Percentiles rank a stretch among this genome's conserved stretches.
phyloP scores from a whole-genome alignment of 345 rosid genomes.

The Cardiospermum halicacabum region DNA sequence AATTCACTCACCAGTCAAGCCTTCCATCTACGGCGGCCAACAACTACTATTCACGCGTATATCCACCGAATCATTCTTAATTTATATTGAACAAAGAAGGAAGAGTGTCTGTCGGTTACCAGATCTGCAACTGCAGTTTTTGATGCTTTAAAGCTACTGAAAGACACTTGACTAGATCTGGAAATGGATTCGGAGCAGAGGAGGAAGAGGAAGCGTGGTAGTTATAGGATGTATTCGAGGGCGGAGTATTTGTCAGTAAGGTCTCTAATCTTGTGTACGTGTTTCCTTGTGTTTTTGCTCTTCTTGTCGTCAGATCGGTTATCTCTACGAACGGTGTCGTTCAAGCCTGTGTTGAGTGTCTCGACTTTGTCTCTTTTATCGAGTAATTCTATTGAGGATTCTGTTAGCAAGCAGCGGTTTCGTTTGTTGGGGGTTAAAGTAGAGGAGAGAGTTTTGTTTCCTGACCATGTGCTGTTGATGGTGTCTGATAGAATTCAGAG shows the following conservation, averaged over 20 bases:
- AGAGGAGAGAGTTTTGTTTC: slow-evolving; percentile 66
- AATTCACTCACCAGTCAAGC: neutral
- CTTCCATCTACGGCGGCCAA: slow-evolving; percentile 15
- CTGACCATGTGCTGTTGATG: slow-evolving; percentile 72
- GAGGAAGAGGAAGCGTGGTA: slow-evolving; percentile 77
- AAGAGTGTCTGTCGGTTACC: slow-evolving; percentile 10
- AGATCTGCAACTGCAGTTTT: slow-evolving; percentile 27
- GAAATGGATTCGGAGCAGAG: slow-evolving; percentile 72
- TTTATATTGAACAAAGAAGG: neutral
- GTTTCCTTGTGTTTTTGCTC: slow-evolving; percentile 57
- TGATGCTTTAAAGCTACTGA: neutral
- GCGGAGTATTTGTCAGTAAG: slow-evolving; percentile 43
- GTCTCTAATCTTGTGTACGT: slow-evolving; percentile 46
- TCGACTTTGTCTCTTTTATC: slow-evolving; percentile 51
- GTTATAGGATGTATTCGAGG: slow-evolving; percentile 32
- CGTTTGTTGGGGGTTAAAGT: slow-evolving; percentile 31
- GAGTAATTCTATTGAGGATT: slow-evolving; percentile 35
- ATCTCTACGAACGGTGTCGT: slow-evolving; percentile 37
- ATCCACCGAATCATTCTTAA: neutral
- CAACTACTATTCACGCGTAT: slow-evolving; percentile 15
- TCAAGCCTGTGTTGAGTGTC: slow-evolving; percentile 57
- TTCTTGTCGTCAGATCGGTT: slow-evolving; percentile 59
- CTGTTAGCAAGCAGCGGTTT: slow-evolving; percentile 22
- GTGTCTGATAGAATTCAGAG: slow-evolving; percentile 29
- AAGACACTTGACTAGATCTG: neutral